A percentile compares a stretch with the other conserved stretches of the same genome.
These are phyloP conservation scores for Helianthus tuberosus DNA, from an alignment of 129 eudicot species.

Conservation along the genomic window DNA sequence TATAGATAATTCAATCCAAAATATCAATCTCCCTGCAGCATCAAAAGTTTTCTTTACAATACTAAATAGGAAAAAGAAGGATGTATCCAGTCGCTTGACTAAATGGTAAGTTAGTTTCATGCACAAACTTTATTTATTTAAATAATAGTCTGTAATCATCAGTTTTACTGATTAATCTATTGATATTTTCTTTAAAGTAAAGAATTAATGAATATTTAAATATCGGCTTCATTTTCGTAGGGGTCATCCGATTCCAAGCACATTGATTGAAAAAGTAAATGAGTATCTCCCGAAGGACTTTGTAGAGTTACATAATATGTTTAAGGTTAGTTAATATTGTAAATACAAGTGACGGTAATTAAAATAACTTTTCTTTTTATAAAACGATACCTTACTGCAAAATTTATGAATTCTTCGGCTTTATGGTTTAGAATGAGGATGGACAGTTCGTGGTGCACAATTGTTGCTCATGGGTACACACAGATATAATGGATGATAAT, in stretches of 20 bases:
- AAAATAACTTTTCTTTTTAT: not conserved
- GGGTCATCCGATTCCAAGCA: slow-evolving; percentile 87
- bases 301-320: slow-evolving; percentile 39
- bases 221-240: slow-evolving; percentile 42
- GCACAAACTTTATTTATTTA: not conserved
- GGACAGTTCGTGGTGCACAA: slow-evolving; percentile 37
- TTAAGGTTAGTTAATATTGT: slow-evolving; percentile 49
- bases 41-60: slow-evolving; percentile 51
- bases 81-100: slow-evolving; percentile 53
- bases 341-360: not conserved
- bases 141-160: not conserved
- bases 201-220: not conserved
- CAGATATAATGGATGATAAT: slow-evolving; percentile 97
- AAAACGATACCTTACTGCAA: not conserved
- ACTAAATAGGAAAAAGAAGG: slow-evolving; percentile 64
- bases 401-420: not conserved
- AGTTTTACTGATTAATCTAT: not conserved
- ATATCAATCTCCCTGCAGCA: slow-evolving; percentile 48
- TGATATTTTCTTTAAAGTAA: not conserved
- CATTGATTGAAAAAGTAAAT: slow-evolving; percentile 70
- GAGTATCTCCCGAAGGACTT: slow-evolving; percentile 84
- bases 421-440: slow-evolving; percentile 43
- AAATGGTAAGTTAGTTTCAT: slow-evolving; percentile 57
- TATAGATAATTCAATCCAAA: slow-evolving; percentile 30
- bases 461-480: slow-evolving; percentile 82